A percentile compares a stretch with the other conserved stretches of the same genome.
Evolutionary conservation across 495 filamentous ascomycete genomes (phyloP).

Genomic region (Beverwykella pulmonaria): DNA sequence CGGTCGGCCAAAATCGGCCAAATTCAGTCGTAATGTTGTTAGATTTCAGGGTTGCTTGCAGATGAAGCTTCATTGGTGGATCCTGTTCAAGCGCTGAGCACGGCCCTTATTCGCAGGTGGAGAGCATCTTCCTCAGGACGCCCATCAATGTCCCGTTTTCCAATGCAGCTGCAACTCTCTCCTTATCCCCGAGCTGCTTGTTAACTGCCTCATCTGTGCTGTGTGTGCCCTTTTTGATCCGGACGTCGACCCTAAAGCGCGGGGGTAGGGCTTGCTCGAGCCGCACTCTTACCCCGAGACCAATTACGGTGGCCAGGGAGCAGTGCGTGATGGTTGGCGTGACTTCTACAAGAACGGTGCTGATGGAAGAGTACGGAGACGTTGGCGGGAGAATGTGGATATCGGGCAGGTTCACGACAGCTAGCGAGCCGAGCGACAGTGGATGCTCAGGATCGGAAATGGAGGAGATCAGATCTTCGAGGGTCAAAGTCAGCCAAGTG

Average conservation of each 20-base stretch:
- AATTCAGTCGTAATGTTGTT: background rate
- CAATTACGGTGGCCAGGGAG: constrained; percentile 93
- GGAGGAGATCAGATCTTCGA: constrained; percentile 81
- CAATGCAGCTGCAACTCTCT: constrained; percentile 89
- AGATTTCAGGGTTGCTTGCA: background rate
- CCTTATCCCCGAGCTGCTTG: constrained; percentile 95
- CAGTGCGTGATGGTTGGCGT: constrained; percentile 99
- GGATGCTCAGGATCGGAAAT: constrained; percentile 98
- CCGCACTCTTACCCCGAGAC: constrained; percentile 86
- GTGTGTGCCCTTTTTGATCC: constrained; percentile 95
- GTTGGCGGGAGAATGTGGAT: constrained; percentile 71
- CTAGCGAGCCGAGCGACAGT: constrained; percentile 84
- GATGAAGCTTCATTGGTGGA: background rate
- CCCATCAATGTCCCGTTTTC: constrained; percentile 90
- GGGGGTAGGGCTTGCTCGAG: constrained; percentile 89
- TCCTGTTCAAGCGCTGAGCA: background rate
- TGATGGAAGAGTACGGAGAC: constrained; percentile 47
- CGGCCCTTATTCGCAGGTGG: constrained; percentile 63
- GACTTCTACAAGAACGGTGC: constrained; percentile 68
- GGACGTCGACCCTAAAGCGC: constrained; percentile 88
- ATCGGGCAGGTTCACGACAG: constrained; percentile 91
- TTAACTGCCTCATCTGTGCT: constrained; percentile 92
- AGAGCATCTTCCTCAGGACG: constrained; percentile 89
- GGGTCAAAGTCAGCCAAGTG: constrained; percentile 34
- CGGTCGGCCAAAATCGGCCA: background rate